Percentiles rank a stretch among this genome's conserved stretches.
Conservation (phyloP, 2,329 filamentous ascomycete species). For the Diaporthe sp. region DNA sequence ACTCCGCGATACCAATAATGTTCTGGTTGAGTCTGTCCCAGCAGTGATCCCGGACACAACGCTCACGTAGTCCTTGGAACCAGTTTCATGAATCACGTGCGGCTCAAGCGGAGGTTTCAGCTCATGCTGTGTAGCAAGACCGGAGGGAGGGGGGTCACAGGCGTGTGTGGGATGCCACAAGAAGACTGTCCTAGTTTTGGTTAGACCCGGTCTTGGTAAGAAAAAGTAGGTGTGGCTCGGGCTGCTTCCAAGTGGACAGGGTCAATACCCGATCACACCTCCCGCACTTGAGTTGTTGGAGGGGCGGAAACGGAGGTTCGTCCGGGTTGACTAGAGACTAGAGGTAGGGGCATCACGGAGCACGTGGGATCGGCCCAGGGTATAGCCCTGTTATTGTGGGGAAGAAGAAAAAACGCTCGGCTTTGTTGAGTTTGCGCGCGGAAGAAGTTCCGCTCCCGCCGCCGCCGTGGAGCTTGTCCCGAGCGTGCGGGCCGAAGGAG, state of each 20-base stretch:
- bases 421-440: not conserved
- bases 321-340: not conserved
- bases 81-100: not conserved
- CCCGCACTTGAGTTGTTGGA: not conserved
- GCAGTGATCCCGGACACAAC: too few species aligned
- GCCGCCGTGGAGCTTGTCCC: slow-evolving; percentile 21
- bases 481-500: slow-evolving; percentile 16
- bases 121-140: not conserved
- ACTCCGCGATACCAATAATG: too few species aligned
- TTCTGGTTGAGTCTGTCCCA: too few species aligned
- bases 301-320: not conserved
- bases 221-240: not conserved
- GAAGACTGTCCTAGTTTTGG: not conserved
- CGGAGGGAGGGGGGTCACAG: not conserved
- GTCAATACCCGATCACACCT: not conserved
- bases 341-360: not conserved
- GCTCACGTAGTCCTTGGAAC: too few species aligned
- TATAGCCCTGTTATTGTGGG: slow-evolving; percentile 19
- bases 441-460: slow-evolving; percentile 2
- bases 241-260: not conserved
- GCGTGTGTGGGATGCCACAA: not conserved
- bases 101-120: not conserved
- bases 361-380: slow-evolving; percentile 22
- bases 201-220: not conserved
- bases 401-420: not conserved